phyloP scores from a whole-genome alignment of 768 basidiomycete species.

The Amanita rimosa region DNA sequence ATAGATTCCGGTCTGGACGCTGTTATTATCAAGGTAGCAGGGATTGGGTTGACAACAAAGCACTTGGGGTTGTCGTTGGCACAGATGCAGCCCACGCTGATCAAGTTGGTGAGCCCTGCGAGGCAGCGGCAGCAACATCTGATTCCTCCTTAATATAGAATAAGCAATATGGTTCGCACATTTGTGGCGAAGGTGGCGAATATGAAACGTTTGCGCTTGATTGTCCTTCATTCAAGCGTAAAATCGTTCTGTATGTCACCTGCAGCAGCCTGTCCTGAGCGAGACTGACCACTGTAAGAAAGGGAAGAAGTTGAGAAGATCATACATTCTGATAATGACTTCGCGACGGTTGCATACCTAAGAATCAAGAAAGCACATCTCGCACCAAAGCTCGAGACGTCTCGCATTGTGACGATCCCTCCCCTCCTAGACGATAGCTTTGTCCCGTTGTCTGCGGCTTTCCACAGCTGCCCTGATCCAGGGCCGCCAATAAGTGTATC shows the following conservation, averaged over 20 bases:
- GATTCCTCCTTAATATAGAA: slow-evolving; percentile 35
- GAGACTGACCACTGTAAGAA: slow-evolving; percentile 23
- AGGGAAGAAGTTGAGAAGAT: slow-evolving; percentile 57
- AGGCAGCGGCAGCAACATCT: not conserved
- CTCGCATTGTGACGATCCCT: slow-evolving; percentile 27
- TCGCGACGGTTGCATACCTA: slow-evolving; percentile 87
- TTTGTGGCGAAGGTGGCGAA: slow-evolving; percentile 97
- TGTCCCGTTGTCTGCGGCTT: slow-evolving; percentile 10
- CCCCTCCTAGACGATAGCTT: slow-evolving; percentile 39
- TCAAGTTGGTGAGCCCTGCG: slow-evolving; percentile 46
- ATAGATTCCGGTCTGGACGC: slow-evolving; percentile 67
- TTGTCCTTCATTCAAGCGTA: slow-evolving; percentile 76
- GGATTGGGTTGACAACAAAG: slow-evolving; percentile 69
- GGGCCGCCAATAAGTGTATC: slow-evolving; percentile 5
- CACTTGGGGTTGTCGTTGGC: slow-evolving; percentile 73
- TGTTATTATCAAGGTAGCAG: slow-evolving; percentile 91
- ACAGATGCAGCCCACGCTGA: slow-evolving; percentile 63
- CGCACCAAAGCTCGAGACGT: slow-evolving; percentile 32
- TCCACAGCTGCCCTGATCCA: not conserved
- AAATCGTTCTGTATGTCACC: slow-evolving; percentile 51
- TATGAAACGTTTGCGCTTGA: slow-evolving; percentile 92
- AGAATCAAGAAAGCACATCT: slow-evolving; percentile 64
- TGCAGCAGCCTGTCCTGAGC: not conserved
- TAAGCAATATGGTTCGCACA: slow-evolving; percentile 73
- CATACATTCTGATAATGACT: slow-evolving; percentile 68